Evolutionary conservation across 352 stramenopile genomes (phyloP), one percentile per base, ranked within the genome.

Genomic region (Pythium periplocum): DNA sequence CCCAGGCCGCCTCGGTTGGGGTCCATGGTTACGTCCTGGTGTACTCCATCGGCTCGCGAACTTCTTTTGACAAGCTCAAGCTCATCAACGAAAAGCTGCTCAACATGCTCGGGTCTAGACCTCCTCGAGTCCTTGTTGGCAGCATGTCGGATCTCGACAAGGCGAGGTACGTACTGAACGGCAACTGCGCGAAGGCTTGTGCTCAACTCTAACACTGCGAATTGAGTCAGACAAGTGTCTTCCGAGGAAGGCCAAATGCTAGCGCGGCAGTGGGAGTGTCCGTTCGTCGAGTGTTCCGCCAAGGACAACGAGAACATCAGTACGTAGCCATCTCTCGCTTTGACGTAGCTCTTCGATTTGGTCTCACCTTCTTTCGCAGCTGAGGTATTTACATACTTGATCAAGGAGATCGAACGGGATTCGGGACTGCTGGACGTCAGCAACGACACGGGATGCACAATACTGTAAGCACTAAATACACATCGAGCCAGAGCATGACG

Each of bases 1-100:
- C 92, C n/a, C 84, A 97, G 50, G 96, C 96, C 31, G 95, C 95
- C 42, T 97, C 89, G 17, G 85, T 98, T 26, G 95, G 95, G 31
- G 92, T 98, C 26, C 92, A 98, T 63, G 95, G 95, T 54, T 98
- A 98, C 68, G 84, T 96, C 56, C 69, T 98, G 8, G 88, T 98
- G 51, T 98, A 98, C 75, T 97, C 87, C 45, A 96, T 97, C 57
- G 85, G 85, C 48, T 97, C 87, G 54, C 77, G 90, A 48, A 87
- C 90, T 44, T 97, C 86, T 51, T 98, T 98, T 64, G 90, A 98
- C 46, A 97, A 96, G 68, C 90, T 98, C 51, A 85, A 89, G 70
- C 75, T 86, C 56, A 97, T 98, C 55, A 98, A 98, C 56, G 92
- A 97, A 43, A 92, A 95, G 52, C 73, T 98, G 6, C 65, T 98